phyloP scores from a whole-genome alignment of 1,284 basidiomycete genomes.

The Ustilago shanxiensis region DNA sequence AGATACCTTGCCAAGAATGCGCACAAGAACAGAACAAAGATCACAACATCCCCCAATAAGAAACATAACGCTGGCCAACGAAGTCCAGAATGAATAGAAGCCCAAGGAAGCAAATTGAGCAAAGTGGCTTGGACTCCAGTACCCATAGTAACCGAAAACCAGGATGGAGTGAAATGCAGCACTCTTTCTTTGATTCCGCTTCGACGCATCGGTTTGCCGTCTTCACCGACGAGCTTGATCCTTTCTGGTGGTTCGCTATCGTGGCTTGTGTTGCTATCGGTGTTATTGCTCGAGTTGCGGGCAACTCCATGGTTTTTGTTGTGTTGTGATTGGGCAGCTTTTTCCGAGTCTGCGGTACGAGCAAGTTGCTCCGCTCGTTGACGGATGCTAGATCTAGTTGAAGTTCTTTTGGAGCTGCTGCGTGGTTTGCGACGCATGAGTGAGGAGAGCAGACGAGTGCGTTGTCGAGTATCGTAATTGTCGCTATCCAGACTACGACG shows the following conservation, averaged over 20 bases:
- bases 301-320: neutral
- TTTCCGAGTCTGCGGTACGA: conserved; percentile 42
- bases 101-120: conserved; percentile 53
- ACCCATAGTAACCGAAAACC: conserved; percentile 62
- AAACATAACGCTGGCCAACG: conserved; percentile 41
- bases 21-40: conserved; percentile 53
- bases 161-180: conserved; percentile 59
- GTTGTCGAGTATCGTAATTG: neutral
- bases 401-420: neutral
- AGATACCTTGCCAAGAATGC: conserved; percentile 54
- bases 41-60: conserved; percentile 46
- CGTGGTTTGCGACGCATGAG: conserved; percentile 17
- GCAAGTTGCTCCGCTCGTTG: conserved; percentile 40
- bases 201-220: conserved; percentile 47
- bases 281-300: neutral
- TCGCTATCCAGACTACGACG: neutral
- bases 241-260: conserved; percentile 26
- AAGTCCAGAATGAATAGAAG: conserved; percentile 40
- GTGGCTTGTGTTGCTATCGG: conserved; percentile 1
- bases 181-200: conserved; percentile 49
- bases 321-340: conserved; percentile 11
- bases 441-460: neutral
- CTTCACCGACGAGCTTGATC: conserved; percentile 44
- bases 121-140: conserved; percentile 58
- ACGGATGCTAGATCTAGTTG: conserved; percentile 16